phyloP scores from a whole-genome alignment of 2,329 filamentous ascomycete genomes.

The Nothomitra cinnamomea region DNA sequence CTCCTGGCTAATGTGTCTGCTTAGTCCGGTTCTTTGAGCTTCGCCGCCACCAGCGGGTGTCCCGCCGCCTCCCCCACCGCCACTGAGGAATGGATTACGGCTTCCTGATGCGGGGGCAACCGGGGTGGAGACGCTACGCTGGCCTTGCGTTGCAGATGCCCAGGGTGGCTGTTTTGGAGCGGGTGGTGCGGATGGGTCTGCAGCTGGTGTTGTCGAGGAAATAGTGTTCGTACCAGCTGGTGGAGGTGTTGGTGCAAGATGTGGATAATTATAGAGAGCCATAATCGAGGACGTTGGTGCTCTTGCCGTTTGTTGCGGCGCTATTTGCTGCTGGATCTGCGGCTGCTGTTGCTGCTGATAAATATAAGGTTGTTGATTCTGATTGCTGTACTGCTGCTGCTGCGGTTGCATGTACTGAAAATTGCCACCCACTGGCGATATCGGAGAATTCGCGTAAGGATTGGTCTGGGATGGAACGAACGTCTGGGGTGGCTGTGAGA shows the following conservation, averaged over 20 bases:
- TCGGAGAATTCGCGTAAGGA: constrained; percentile 11
- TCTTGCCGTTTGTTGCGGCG: neutral
- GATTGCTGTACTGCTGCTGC: constrained; percentile 4
- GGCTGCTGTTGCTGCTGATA: constrained; percentile 10
- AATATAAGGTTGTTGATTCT: constrained; percentile 7
- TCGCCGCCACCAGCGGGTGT: neutral
- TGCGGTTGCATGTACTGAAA: constrained; percentile 10
- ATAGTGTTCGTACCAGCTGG: constrained; percentile 9
- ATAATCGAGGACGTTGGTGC: constrained; percentile 30
- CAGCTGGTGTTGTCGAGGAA: constrained; percentile 8
- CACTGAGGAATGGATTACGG: constrained; percentile 19
- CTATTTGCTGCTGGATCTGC: neutral
- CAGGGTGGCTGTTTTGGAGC: neutral
- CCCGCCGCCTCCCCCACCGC: constrained; percentile 4
- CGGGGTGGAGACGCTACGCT: constrained; percentile 13
- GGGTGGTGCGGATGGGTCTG: neutral
- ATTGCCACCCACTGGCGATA: constrained; percentile 13
- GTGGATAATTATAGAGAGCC: constrained; percentile 27
- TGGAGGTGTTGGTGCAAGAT: constrained; percentile 17
- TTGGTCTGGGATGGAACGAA: neutral
- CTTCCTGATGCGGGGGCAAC: constrained; percentile 12
- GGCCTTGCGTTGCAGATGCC: constrained; percentile 12
- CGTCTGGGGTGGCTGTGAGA: constrained; percentile 6
- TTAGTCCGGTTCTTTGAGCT: neutral
- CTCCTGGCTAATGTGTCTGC: constrained; percentile 25